These are phyloP conservation scores for Xylariales sp. DNA, from an alignment of 2,329 filamentous ascomycete species.

Conservation along the genomic window DNA sequence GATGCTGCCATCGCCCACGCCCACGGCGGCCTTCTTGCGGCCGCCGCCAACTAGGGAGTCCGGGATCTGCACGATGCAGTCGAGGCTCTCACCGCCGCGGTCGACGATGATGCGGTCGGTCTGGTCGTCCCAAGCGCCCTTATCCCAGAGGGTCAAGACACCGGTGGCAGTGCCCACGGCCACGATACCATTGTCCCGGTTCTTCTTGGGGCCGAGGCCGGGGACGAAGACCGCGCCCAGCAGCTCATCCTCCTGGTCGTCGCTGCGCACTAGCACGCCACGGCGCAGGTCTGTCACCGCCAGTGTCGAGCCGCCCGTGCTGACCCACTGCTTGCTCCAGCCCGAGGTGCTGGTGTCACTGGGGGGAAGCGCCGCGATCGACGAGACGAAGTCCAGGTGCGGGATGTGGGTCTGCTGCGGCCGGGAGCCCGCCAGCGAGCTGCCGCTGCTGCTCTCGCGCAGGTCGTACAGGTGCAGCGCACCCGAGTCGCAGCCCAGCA, in stretches of 20 bases:
- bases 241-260: conserved; percentile 92
- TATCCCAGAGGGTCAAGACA: conserved; percentile 89
- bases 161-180: conserved; percentile 75
- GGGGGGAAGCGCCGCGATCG: conserved; percentile 76
- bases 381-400: conserved; percentile 90
- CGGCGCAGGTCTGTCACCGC: conserved; percentile 84
- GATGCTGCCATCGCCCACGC: conserved; percentile 75
- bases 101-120: conserved; percentile 83
- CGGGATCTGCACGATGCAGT: conserved; percentile 70
- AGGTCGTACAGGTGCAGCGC: conserved; percentile 86
- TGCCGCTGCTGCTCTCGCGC: no score
- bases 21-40: conserved; percentile 73
- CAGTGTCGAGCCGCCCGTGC: conserved; percentile 85
- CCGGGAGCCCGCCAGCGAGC: conserved; percentile 49
- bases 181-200: conserved; percentile 66
- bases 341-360: conserved; percentile 79
- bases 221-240: conserved; percentile 76
- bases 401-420: conserved; percentile 79
- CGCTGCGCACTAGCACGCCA: conserved; percentile 82
- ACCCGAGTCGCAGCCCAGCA: conserved; percentile 87
- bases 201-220: conserved; percentile 65
- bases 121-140: conserved; percentile 91
- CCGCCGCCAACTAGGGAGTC: conserved; percentile 65
- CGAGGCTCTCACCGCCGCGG: conserved; percentile 70
- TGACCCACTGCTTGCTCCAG: conserved; percentile 91